Conservation (phyloP, 148 eudicot species). For the Cornus suecica region DNA sequence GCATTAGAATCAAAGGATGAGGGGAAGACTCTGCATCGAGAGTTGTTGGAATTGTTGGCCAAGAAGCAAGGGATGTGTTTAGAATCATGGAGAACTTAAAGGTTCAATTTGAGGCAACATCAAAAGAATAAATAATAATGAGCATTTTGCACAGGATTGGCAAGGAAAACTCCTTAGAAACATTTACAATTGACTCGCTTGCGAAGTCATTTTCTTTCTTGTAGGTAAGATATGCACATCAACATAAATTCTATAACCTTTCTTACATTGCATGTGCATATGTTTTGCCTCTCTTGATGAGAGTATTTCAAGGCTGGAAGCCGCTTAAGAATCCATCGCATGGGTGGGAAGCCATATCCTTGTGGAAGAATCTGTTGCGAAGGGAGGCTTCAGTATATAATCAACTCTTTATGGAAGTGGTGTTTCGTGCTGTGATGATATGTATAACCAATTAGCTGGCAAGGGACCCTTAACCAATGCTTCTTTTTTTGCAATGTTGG, state of each 20-base stretch:
- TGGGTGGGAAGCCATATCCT: slow-evolving; percentile 46
- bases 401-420: slow-evolving; percentile 77
- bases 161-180: slow-evolving; percentile 48
- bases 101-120: slow-evolving; percentile 57
- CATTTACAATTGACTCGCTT: slow-evolving; percentile 63
- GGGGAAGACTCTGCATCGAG: slow-evolving; percentile 26
- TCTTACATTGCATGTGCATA: slow-evolving; percentile 72
- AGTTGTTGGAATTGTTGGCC: slow-evolving; percentile 53
- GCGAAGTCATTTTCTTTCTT: slow-evolving; percentile 52
- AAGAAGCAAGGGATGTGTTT: slow-evolving; percentile 70
- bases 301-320: slow-evolving; percentile 91
- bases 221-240: slow-evolving; percentile 49
- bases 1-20: slow-evolving; percentile 43
- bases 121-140: slow-evolving; percentile 44
- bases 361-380: slow-evolving; percentile 72
- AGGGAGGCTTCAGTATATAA: slow-evolving; percentile 65
- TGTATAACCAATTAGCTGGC: slow-evolving; percentile 87
- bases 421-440: slow-evolving; percentile 86
- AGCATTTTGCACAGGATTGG: slow-evolving; percentile 43
- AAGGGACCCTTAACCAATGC: slow-evolving; percentile 90
- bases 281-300: slow-evolving; percentile 71
- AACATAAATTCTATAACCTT: slow-evolving; percentile 68
- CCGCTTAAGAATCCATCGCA: slow-evolving; percentile 75
- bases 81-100: slow-evolving; percentile 73
- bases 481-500: slow-evolving; percentile 70